These are phyloP conservation scores for Gryganskiella cystojenkinii DNA, from an alignment of 192 early-diverging fungal species.

Conservation along the genomic window DNA sequence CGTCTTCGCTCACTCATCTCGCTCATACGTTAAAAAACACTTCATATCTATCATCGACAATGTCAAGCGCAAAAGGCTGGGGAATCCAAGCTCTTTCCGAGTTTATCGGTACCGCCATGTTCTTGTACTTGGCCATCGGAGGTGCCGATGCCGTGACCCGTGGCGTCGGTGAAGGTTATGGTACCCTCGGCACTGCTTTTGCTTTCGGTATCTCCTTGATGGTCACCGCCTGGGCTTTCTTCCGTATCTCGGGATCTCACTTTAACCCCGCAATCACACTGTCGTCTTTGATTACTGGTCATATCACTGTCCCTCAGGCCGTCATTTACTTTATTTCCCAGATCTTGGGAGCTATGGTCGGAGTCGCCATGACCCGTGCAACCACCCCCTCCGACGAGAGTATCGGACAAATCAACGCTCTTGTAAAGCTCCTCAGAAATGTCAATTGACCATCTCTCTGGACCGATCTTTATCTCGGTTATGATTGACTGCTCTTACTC, in stretches of 20 bases:
- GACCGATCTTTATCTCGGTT: no score
- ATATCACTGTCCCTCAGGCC: conserved; percentile 53
- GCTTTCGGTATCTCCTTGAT: conserved; percentile 61
- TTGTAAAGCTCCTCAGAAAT: conserved; percentile 19
- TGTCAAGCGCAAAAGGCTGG: conserved; percentile 11
- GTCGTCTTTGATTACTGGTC: conserved; percentile 61
- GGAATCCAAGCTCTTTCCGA: conserved; percentile 47
- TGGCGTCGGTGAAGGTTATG: background rate
- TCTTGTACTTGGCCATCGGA: conserved; percentile 51
- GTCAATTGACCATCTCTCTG: background rate
- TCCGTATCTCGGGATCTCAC: conserved; percentile 65
- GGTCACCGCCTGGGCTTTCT: conserved; percentile 57
- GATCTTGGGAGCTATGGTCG: conserved; percentile 66
- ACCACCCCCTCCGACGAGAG: conserved; percentile 11
- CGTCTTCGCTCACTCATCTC: background rate
- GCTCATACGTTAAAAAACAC: background rate
- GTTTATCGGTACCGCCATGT: conserved; percentile 57
- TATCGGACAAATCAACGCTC: conserved; percentile 6
- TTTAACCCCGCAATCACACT: conserved; percentile 75
- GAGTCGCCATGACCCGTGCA: conserved; percentile 38
- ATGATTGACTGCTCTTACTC: no score
- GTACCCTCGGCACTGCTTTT: conserved; percentile 37
- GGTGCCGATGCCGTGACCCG: conserved; percentile 47
- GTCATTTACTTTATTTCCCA: conserved; percentile 66
- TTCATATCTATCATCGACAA: background rate